Percentiles rank a stretch among this genome's conserved stretches.
Evolutionary conservation across 108 stramenopile species (phyloP).

Genomic region (Nitzschia palea): DNA sequence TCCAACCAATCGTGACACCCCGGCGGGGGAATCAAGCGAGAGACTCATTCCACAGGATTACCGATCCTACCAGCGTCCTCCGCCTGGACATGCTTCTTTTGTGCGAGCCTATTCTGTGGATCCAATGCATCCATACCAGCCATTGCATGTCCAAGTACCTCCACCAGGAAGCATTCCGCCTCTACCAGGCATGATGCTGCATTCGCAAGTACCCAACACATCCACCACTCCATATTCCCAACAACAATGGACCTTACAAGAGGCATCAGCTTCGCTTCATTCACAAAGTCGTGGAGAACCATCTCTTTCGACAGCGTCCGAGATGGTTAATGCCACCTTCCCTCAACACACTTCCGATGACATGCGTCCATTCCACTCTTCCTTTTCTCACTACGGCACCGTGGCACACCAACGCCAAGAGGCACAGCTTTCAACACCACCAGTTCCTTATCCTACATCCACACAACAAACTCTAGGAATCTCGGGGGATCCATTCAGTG

Average conservation of each 20-base stretch:
- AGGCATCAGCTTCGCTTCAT: too few relatives aligned
- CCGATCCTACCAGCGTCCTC: not conserved
- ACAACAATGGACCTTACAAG: too few relatives aligned
- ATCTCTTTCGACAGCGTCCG: not conserved
- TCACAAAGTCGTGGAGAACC: too few relatives aligned
- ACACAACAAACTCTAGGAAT: not conserved
- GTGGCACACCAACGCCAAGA: conserved; percentile 2
- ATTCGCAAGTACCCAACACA: too few relatives aligned
- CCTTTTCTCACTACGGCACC: conserved; percentile 8
- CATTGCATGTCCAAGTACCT: not conserved
- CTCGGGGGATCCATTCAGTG: not conserved
- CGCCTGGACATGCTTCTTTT: not conserved
- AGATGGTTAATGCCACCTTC: not conserved
- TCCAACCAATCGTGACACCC: too few relatives aligned
- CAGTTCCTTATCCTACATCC: not conserved
- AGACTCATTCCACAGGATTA: too few relatives aligned
- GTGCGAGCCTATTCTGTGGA: not conserved
- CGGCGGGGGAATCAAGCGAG: too few relatives aligned
- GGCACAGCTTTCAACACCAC: not conserved
- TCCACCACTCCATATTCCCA: too few relatives aligned
- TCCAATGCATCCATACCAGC: not conserved
- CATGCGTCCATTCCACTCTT: not conserved
- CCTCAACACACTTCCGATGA: not conserved
- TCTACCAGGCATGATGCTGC: too few relatives aligned
- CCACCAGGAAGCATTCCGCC: conserved; percentile 3